Conservation (phyloP, 176 grass and related monocot genomes). For the Ensete glaucum region DNA sequence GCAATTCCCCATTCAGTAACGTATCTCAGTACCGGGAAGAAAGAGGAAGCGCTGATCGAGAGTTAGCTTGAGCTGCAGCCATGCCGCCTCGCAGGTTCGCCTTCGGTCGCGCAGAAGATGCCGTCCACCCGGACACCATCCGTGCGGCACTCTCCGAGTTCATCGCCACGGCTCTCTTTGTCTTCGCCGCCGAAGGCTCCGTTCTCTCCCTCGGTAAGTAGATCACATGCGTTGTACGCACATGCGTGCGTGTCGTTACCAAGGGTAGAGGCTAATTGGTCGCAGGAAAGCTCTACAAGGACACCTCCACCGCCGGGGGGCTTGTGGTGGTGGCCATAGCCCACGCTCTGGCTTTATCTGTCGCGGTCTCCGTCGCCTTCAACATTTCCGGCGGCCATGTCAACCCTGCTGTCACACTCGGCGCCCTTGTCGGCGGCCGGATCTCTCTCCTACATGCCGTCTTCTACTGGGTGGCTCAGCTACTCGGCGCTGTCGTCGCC, state of each 20-base stretch:
- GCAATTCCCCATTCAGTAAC: background rate
- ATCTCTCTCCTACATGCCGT: constrained; percentile 53
- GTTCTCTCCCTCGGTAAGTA: constrained; percentile 64
- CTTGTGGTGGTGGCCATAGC: constrained; percentile 65
- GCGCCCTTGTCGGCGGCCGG: constrained; percentile 61
- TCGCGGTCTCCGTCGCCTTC: constrained; percentile 47
- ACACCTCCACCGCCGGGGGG: constrained; percentile 53
- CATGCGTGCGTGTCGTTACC: constrained; percentile 1
- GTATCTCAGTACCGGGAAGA: background rate
- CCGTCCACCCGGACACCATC: constrained; percentile 66
- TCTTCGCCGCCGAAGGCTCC: constrained; percentile 95
- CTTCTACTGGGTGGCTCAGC: constrained; percentile 78
- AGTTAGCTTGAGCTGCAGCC: background rate
- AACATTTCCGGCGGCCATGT: constrained; percentile 87
- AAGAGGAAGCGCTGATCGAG: constrained; percentile 11
- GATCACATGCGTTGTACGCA: background rate
- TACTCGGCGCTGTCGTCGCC: constrained; percentile 64
- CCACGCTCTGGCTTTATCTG: constrained; percentile 53
- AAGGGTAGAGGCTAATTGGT: background rate
- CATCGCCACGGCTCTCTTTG: constrained; percentile 78
- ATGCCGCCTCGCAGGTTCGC: constrained; percentile 43
- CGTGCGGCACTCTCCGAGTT: constrained; percentile 83
- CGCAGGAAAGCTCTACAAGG: constrained; percentile 67
- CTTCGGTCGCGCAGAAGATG: constrained; percentile 65
- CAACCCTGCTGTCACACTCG: constrained; percentile 84